A percentile compares a stretch with the other conserved stretches of the same genome.
Evolutionary conservation across 495 filamentous ascomycete species (phyloP).

Genomic region (Sphaerosporella brunnea): DNA sequence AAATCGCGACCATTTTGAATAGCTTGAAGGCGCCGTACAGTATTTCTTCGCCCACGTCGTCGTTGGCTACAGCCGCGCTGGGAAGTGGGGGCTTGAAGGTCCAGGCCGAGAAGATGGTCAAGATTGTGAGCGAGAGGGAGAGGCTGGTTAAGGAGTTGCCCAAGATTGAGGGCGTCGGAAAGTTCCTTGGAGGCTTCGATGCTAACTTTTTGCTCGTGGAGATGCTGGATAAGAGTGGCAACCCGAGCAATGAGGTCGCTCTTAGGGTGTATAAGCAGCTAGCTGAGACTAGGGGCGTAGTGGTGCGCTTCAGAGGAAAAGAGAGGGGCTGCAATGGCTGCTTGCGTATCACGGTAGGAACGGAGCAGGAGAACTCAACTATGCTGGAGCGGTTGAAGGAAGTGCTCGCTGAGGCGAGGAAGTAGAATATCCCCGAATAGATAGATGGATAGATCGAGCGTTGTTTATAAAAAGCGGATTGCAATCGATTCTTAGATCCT

Average conservation of each 20-base stretch:
- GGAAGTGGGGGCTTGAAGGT: conserved; percentile 41
- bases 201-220: conserved; percentile 84
- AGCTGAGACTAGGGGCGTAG: conserved; percentile 75
- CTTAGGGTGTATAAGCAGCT: conserved; percentile 62
- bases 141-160: conserved; percentile 58
- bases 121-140: conserved; percentile 58
- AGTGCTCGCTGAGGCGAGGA: conserved; percentile 39
- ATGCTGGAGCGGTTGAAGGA: conserved; percentile 50
- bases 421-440: too few species aligned
- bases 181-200: conserved; percentile 59
- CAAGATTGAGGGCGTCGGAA: conserved; percentile 56
- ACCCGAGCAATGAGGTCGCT: conserved; percentile 60
- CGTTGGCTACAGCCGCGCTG: conserved; percentile 60
- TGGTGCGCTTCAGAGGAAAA: conserved; percentile 84
- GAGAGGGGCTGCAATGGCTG: conserved; percentile 80
- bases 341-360: conserved; percentile 81
- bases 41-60: conserved; percentile 66
- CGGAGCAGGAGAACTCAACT: conserved; percentile 61
- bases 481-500: too few species aligned
- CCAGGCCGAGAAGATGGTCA: conserved; percentile 48
- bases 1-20: conserved; percentile 57
- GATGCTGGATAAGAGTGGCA: conserved; percentile 53
- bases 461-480: too few species aligned
- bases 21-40: conserved; percentile 92
- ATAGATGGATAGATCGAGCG: too few species aligned